phyloP scores from a whole-genome alignment of 108 stramenopile species.

The Discostella stelligeroides region DNA sequence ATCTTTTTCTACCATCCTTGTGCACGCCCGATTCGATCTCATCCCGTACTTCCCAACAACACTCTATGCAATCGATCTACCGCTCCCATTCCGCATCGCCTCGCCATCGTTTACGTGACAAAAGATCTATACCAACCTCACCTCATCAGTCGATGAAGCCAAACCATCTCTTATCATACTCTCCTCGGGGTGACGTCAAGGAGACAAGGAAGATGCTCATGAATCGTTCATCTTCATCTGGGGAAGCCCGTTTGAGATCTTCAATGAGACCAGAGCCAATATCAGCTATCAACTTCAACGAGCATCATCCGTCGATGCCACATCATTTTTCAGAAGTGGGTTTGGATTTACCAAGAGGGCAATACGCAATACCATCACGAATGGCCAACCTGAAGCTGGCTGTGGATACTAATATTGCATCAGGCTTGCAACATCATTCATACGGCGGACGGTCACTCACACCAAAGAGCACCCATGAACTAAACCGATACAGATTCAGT shows the following conservation, averaged over 20 bases:
- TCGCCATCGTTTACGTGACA: neutral
- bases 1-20: slow-evolving; percentile 11
- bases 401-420: neutral
- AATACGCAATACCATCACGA: neutral
- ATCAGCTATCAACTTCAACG: neutral
- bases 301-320: neutral
- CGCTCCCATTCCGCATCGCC: neutral
- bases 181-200: neutral
- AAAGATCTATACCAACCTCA: neutral
- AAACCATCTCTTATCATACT: slow-evolving; percentile 14
- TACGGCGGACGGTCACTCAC: neutral
- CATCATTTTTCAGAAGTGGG: neutral
- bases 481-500: slow-evolving; percentile 1
- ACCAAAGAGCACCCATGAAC: slow-evolving; percentile 1
- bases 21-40: neutral
- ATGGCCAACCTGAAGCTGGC: too few species aligned
- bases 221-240: neutral
- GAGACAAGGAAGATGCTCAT: neutral
- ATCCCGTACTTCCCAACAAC: neutral
- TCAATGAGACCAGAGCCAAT: neutral
- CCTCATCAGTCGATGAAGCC: slow-evolving; percentile 15
- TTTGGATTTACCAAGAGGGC: neutral
- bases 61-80: neutral
- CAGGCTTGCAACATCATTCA: neutral
- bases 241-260: neutral